phyloP scores from a whole-genome alignment of 495 filamentous ascomycete species.

The Aspergillus bridgeri region DNA sequence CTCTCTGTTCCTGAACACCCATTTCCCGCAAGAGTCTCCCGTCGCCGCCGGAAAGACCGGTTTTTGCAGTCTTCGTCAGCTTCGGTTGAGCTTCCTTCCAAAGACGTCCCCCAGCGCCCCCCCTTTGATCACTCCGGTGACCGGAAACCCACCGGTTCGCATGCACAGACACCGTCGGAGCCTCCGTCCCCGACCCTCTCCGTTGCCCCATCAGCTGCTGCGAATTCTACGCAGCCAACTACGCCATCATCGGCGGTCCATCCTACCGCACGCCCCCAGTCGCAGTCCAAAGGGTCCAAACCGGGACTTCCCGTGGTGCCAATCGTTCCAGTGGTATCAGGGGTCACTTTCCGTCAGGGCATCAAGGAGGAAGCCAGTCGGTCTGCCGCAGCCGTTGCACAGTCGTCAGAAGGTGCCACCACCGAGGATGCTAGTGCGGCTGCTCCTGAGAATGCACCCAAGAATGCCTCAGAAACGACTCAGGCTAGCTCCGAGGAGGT shows the following conservation, averaged over 20 bases:
- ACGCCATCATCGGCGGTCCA: slow-evolving; percentile 59
- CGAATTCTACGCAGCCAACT: slow-evolving; percentile 64
- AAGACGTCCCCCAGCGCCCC: slow-evolving; percentile 27
- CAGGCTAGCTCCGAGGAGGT: slow-evolving; percentile 25
- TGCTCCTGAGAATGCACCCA: slow-evolving; percentile 1
- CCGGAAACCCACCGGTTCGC: slow-evolving; percentile 18
- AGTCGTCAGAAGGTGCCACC: neutral
- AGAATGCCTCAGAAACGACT: too few relatives aligned
- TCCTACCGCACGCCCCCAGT: slow-evolving; percentile 31
- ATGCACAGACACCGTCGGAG: slow-evolving; percentile 44
- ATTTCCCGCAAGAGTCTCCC: slow-evolving; percentile 56
- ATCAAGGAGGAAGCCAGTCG: slow-evolving; percentile 39
- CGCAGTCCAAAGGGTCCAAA: slow-evolving; percentile 42
- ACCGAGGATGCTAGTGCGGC: slow-evolving; percentile 8
- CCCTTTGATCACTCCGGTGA: slow-evolving; percentile 17
- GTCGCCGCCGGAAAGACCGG: slow-evolving; percentile 40
- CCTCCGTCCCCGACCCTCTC: slow-evolving; percentile 67
- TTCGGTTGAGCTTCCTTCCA: slow-evolving; percentile 49
- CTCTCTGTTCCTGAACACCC: slow-evolving; percentile 63
- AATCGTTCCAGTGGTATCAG: slow-evolving; percentile 61
- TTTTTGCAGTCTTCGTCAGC: slow-evolving; percentile 31
- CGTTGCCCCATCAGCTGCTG: slow-evolving; percentile 58
- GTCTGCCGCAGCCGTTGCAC: slow-evolving; percentile 17
- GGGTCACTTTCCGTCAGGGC: slow-evolving; percentile 39
- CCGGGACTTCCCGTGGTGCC: slow-evolving; percentile 60